A percentile compares a stretch with the other conserved stretches of the same genome.
phyloP scores from a whole-genome alignment of 2,329 filamentous ascomycete species.

The Xylariaceae sp. region DNA sequence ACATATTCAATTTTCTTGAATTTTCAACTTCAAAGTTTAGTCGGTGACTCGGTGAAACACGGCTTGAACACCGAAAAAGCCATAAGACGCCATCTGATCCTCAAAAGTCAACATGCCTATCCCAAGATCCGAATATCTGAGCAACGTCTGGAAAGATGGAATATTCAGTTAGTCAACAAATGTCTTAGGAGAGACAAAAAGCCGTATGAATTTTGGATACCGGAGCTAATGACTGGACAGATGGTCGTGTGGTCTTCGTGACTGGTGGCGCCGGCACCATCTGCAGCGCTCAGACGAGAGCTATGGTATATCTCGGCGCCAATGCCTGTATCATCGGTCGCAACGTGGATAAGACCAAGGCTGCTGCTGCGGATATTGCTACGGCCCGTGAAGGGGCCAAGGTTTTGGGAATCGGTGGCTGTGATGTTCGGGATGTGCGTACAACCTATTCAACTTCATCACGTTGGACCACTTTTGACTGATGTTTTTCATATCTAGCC shows the following conservation, averaged over 20 bases:
- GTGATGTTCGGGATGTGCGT: conserved; percentile 67
- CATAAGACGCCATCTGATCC: background rate
- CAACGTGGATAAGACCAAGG: conserved; percentile 81
- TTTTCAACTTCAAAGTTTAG: too few relatives aligned
- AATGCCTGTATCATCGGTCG: conserved; percentile 92
- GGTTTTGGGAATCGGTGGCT: conserved; percentile 78
- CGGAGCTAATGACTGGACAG: conserved; percentile 39
- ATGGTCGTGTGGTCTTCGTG: conserved; percentile 85
- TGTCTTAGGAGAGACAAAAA: background rate
- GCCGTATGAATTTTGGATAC: background rate
- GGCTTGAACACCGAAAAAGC: too few relatives aligned
- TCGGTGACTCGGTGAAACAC: too few relatives aligned
- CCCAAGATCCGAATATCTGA: conserved; percentile 69
- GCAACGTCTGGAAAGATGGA: conserved; percentile 77
- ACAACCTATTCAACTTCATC: too few relatives aligned
- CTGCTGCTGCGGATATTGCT: conserved; percentile 74
- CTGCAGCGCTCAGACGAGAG: conserved; percentile 88
- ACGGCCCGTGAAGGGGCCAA: conserved; percentile 71
- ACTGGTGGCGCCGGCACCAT: conserved; percentile 92
- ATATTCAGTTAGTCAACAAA: conserved; percentile 64
- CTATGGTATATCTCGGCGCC: conserved; percentile 83
- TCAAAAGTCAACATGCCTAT: conserved; percentile 54
- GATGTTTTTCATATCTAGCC: too few relatives aligned
- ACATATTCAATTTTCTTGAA: too few relatives aligned
- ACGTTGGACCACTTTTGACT: too few relatives aligned